phyloP scores from a whole-genome alignment of 169 alveolate genomes.

The Plasmodium coatneyi region DNA sequence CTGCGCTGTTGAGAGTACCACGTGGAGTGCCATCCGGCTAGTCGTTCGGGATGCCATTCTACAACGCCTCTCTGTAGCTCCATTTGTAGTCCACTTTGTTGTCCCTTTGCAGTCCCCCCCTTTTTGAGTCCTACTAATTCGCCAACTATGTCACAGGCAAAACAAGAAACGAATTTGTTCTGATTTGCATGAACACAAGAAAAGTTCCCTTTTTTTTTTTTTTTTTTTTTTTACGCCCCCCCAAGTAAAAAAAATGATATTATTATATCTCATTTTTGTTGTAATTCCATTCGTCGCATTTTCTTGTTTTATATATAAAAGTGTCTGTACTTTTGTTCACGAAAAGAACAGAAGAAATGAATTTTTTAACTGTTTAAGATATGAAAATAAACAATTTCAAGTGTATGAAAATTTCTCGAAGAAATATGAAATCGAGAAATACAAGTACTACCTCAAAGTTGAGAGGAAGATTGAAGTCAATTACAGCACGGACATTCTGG shows the following conservation, averaged over 20 bases:
- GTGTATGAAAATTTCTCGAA: constrained; percentile 42
- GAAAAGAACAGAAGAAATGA: constrained; percentile 65
- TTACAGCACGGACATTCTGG: constrained; percentile 46
- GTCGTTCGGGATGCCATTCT: neutral
- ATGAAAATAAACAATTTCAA: constrained; percentile 22
- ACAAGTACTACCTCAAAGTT: constrained; percentile 38
- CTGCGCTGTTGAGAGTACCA: neutral
- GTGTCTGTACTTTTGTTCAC: constrained; percentile 32
- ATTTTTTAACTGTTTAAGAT: constrained; percentile 29
- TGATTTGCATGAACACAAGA: constrained; percentile 4
- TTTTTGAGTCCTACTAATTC: neutral
- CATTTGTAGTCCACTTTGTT: neutral
- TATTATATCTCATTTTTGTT: constrained; percentile 53
- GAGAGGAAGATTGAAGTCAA: constrained; percentile 36
- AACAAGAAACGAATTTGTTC: neutral
- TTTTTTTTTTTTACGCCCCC: neutral
- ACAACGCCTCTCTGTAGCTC: neutral
- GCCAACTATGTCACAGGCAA: neutral
- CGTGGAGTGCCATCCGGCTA: neutral
- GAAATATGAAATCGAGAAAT: constrained; percentile 67
- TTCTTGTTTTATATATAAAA: constrained; percentile 53
- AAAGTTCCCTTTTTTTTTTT: neutral
- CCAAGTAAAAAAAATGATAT: constrained; percentile 24
- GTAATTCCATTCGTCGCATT: constrained; percentile 56
- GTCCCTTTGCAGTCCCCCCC: neutral